These are phyloP conservation scores for Leccinum subgranulosum DNA, from an alignment of 768 basidiomycete genomes.

Conservation along the genomic window DNA sequence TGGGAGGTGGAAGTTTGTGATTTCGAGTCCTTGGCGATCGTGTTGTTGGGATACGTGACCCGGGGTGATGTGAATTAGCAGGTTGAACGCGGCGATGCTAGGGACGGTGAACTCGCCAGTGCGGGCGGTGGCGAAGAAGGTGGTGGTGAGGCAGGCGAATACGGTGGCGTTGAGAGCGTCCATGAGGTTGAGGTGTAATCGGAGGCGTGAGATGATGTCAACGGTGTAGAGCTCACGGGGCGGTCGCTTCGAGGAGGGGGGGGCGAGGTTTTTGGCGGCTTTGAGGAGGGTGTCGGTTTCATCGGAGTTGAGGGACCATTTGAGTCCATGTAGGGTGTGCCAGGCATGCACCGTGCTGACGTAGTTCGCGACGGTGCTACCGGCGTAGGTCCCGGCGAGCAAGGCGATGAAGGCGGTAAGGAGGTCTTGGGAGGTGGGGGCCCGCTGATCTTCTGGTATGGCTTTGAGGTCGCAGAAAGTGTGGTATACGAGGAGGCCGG, in stretches of 20 bases:
- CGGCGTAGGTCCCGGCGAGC: no score
- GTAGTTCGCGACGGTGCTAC: no score
- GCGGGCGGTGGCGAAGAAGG: neutral
- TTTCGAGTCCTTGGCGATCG: neutral
- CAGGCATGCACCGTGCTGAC: no score
- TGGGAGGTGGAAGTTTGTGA: neutral
- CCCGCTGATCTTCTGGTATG: no score
- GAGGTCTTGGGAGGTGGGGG: no score
- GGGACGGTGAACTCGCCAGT: neutral
- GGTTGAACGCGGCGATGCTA: neutral
- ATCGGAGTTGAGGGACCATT: no score
- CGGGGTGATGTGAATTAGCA: neutral
- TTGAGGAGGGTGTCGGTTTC: neutral
- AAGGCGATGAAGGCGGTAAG: no score
- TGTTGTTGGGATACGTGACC: neutral
- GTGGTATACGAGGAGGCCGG: no score
- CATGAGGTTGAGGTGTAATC: neutral
- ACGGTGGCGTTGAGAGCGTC: neutral
- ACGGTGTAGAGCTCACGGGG: neutral
- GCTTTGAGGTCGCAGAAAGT: no score
- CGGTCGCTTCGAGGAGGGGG: neutral
- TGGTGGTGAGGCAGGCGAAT: neutral
- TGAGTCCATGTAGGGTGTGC: no score
- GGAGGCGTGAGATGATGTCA: neutral
- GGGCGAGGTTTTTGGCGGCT: neutral